Evolutionary conservation across 176 grass and related monocot species (phyloP), one percentile per base, ranked within the genome.

Genomic region (Cenchrus americanus): DNA sequence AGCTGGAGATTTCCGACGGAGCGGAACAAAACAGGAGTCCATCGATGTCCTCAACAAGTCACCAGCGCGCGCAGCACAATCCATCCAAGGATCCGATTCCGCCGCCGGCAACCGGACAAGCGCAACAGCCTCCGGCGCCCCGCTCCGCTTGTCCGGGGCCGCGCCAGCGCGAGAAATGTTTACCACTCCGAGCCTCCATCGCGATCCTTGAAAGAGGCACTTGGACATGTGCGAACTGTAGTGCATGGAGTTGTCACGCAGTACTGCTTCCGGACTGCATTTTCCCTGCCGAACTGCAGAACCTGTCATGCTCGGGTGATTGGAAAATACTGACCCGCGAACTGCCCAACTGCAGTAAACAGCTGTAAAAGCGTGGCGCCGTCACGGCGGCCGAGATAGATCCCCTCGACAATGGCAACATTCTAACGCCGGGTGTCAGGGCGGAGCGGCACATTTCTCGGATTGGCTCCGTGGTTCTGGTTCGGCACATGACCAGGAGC

Each of bases 281-380:
- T 44, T 44, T 1, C 43, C 64, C 6, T 54, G 24, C 70, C 8
- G 61, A 61, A 30, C 27, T 30, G 27, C 27, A 30, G 27, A 57
- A 65, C 54, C 47, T 64, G 59, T 52, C 52, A 10, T 19, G 19
- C 41, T 46, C 66, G 43, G 19, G 42, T 7, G n/a, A 2, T 10
- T 50, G n/a, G n/a, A n/a, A n/a, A n/a, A n/a, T n/a, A n/a, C 5
- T 26, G 53, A 14, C 44, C 14, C 1, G 57, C 19, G 3, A n/a
- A 7, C 19, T 46, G 67, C 41, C 19, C 0, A n/a, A 7, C 19
- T 46, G 67, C 41, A 14, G 41, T 69, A 70, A 71, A 15, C 44
- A 88, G 73, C 80, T 89, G 76, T 77, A 87, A 83, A 49, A 87
- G 63, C 17, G 10, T n/a, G 5, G 15, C 57, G 34, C 44, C 24